A percentile compares a stretch with the other conserved stretches of the same genome.
These are phyloP conservation scores for Russula earlei DNA, from an alignment of 768 basidiomycete genomes.

Conservation along the genomic window DNA sequence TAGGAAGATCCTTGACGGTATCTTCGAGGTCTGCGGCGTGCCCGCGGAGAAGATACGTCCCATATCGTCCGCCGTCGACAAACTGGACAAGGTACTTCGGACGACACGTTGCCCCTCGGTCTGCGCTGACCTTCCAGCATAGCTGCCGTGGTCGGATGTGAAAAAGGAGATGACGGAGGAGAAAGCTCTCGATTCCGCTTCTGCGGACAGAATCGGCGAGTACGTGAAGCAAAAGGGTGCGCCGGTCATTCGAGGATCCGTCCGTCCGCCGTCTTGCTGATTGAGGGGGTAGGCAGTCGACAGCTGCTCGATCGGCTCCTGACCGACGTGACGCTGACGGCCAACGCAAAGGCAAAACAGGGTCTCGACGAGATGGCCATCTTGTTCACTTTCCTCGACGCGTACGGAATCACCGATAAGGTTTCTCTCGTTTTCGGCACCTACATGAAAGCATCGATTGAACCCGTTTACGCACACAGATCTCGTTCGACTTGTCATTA, in stretches of 20 bases:
- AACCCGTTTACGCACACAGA: conserved; percentile 34
- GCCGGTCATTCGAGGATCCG: not conserved
- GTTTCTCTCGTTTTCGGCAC: conserved; percentile 30
- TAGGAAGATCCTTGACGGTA: conserved; percentile 92
- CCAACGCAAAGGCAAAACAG: conserved; percentile 65
- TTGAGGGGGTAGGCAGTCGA: conserved; percentile 48
- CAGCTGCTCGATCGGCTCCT: conserved; percentile 65
- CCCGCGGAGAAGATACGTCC: conserved; percentile 79
- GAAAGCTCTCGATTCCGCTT: conserved; percentile 71
- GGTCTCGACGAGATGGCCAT: conserved; percentile 82
- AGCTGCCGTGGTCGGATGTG: conserved; percentile 83
- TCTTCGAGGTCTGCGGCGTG: conserved; percentile 95
- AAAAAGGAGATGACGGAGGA: conserved; percentile 95
- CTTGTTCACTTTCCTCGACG: conserved; percentile 72
- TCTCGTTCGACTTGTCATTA: conserved; percentile 94
- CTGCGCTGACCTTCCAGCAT: not conserved
- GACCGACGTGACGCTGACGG: conserved; percentile 51
- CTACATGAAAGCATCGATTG: not conserved
- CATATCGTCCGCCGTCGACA: conserved; percentile 96
- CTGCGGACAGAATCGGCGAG: conserved; percentile 92
- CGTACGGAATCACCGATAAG: conserved; percentile 72
- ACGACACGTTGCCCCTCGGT: not conserved
- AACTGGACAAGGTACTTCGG: conserved; percentile 78
- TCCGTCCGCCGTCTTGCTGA: not conserved
- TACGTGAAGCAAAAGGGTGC: conserved; percentile 93